Evolutionary conservation across 1,284 basidiomycete species (phyloP), one percentile per base, ranked within the genome.

Genomic region (Cystobasidiaceae sp.): DNA sequence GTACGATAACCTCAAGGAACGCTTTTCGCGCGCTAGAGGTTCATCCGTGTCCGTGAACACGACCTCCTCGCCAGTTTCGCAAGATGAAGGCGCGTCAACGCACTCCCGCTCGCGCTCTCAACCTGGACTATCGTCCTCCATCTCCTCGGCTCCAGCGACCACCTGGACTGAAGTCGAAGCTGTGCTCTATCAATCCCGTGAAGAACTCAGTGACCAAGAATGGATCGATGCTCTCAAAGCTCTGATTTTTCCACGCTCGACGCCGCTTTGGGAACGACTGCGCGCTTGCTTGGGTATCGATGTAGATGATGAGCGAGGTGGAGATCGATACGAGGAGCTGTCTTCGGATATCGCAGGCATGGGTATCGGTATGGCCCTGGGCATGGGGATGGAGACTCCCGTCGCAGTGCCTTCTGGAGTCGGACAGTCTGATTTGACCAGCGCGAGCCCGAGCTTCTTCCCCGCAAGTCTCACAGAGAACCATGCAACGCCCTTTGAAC

Each of bases 201-300:
- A 55, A 19, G 51, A 55, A 21, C 28, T 64, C 11, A 21, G 34
- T 17, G 61, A 64, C 27, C 61, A 64, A 33, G 61, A 64, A 32
- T 64, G 61, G 61, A 64, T 64, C n/a, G 61, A 64, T 27, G 37
- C n/a, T 21, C 61, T 64, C 11, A 64, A 64, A 56, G 23, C 41
- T 0, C 7, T 34, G 5, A 51, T 64, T 11, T 64, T 54, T 44
- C 51, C 61, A 30, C 39, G 61, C 7, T 55, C 51, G 34, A 34
- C 43, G 28, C 25, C 51, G 13, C 28, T 64, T 13, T 64, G 61
- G 61, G 61, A 64, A 41, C 39, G 61, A 37, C 41, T 64, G 30
- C 21, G 61, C 27, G 61, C 61, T 21, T 64, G 61, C 41, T 30
- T 64, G n/a, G 61, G 61, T 30, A 51, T 64, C 32, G 61, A 64